Base-by-base conservation (phyloP, 306 rosid genomes). In the Canavalia gladiata region DNA sequence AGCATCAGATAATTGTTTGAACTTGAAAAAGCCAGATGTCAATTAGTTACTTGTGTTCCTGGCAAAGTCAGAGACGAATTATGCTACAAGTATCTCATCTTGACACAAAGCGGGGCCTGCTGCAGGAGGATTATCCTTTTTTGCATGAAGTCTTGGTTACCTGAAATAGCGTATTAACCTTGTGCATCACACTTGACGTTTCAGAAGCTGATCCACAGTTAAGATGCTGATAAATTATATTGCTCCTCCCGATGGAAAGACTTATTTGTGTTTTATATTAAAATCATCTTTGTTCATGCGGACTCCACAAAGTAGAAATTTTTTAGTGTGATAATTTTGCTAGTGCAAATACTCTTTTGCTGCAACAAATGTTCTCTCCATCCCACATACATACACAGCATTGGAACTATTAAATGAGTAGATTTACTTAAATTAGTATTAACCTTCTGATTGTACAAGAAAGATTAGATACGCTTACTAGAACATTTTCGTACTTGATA, bases 1-100 rank as follows among this genome's bases (percentile, higher is more conserved):
- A 82, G 94, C 97, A 18, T 88, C 97, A 9, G 97, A 95, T 73
- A 88, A 90, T 84, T 92, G 98, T 88, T 82, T 95, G 82, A 95
- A 92, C 86, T 83, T 92, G 87, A 95, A 92, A 95, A 95, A 86
- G 85, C 91, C 95, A 42, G 56, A 59, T 35, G 64, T 34, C 51
- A 77, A 37, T 68, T 81, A 72, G 50, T 66, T 71, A 8, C 41
- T 54, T 25, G 72, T 73, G 78, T 34, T 49, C 10, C 25, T 8
- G 41, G 34, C 2, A 4, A 8, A 59, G 47, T 59, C 12, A 29
- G 52, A 50, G 71, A 72, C 57, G 72, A 71, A 67, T 62, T 4
- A 41, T 6, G 33, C 46, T 41, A n/a, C 5, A 60, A 6, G 35
- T 51, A 82, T 52, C 41, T 43, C 35, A 28, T 56, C 39, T 76